Base-by-base conservation (phyloP, 306 rosid species). In the Prunus padus region DNA sequence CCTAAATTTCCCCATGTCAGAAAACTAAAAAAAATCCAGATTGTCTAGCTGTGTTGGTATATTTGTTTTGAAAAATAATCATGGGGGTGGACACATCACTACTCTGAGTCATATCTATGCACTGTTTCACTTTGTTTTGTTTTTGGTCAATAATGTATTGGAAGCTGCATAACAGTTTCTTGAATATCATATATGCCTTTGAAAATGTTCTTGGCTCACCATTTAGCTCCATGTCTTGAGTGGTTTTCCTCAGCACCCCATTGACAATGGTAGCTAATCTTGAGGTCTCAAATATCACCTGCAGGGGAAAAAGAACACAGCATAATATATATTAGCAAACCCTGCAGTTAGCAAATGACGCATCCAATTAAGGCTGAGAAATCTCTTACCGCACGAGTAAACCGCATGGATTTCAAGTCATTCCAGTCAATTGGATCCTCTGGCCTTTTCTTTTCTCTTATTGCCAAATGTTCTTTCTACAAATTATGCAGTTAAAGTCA, bases 211-310 rank as follows among this genome's bases (percentile, higher is more conserved):
- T 13, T 5, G 14, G 83, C 95, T 75, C 77, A 96, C 99, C 98
- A 67, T 90, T 92, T 65, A 96, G 80, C 76, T 96, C 96, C 99
- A 96, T 86, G 28, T 96, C 99, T 70, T 88, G 75, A 42, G 99
- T 87, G 75, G 99, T 92, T 84, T 96, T 96, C 71, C 99, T 90
- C 51, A 92, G 65, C 20, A 96, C 98, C 74, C 99, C 99, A 76
- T 96, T 96, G 57, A 96, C 99, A 77, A 96, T 87, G 26, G 99
- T 92, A 22, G 99, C 99, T 85, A 96, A 72, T 77, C 99, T 92
- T n/a, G 98, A 90, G 80, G 99, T 90, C 93, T 96, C 99, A 80
- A 90, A 88, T 62, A 96, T 92, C 66, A 92, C 98, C 99, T 96
- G 88, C 84, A 84, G 74, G 28, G 40, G 28, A 11, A 73, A 62